Conservation (phyloP, 352 stramenopile species). For the Globisporangium sylvaticum region DNA sequence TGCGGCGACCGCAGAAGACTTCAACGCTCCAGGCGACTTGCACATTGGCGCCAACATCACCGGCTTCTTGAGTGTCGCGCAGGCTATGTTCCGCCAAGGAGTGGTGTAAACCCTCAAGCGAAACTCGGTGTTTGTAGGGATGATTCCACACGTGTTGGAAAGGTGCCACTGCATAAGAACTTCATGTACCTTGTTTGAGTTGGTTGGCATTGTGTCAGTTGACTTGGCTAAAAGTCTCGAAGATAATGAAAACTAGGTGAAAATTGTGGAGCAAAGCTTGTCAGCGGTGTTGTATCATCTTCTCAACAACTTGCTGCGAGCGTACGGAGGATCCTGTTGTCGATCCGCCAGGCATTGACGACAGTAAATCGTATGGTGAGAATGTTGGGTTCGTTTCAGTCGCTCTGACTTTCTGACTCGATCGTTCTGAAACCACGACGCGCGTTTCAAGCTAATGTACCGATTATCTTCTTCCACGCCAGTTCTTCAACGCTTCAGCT, state of each 20-base stretch:
- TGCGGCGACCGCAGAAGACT: constrained; percentile 63
- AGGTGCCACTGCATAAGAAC: background rate
- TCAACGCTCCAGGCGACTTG: constrained; percentile 73
- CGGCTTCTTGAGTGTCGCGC: constrained; percentile 95
- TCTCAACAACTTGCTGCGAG: background rate
- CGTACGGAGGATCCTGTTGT: background rate
- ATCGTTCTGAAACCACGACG: background rate
- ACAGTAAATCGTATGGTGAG: background rate
- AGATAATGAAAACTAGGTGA: background rate
- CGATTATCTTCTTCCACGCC: background rate
- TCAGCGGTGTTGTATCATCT: background rate
- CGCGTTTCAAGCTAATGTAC: background rate
- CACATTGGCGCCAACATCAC: constrained; percentile 94
- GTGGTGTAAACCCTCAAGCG: constrained; percentile 81
- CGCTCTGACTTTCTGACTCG: background rate
- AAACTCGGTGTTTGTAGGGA: constrained; percentile 5
- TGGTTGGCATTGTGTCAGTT: background rate
- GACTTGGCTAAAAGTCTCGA: background rate
- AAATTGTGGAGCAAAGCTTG: background rate
- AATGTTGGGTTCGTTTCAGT: background rate
- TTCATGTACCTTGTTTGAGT: background rate
- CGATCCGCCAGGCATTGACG: background rate
- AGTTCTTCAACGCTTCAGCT: background rate
- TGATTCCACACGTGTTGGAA: background rate
- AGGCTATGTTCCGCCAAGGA: constrained; percentile 96